Percentiles rank a stretch among this genome's conserved stretches.
phyloP scores from a whole-genome alignment of 2,329 filamentous ascomycete genomes.

The Fusarium chlamydosporum region DNA sequence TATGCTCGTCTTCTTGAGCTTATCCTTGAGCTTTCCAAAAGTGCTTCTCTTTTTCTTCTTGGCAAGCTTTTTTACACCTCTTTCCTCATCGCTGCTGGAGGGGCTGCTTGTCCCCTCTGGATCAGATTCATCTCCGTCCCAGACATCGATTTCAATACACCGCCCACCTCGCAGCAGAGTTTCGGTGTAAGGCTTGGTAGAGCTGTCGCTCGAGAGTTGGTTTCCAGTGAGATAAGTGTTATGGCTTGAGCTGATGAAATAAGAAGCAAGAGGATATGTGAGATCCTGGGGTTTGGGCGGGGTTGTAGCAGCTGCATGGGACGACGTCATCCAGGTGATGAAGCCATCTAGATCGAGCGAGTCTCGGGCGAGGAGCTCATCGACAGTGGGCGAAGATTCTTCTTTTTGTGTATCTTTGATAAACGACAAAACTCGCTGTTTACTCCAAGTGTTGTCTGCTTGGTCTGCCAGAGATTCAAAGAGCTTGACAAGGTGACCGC shows the following conservation, averaged over 20 bases:
- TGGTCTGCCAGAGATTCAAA: slow-evolving; percentile 62
- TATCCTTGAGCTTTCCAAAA: slow-evolving; percentile 75
- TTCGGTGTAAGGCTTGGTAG: slow-evolving; percentile 88
- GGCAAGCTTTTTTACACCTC: slow-evolving; percentile 63
- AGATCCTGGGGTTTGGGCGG: slow-evolving; percentile 66
- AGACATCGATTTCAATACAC: slow-evolving; percentile 95
- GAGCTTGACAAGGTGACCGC: slow-evolving; percentile 62
- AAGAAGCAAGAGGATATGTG: slow-evolving; percentile 85
- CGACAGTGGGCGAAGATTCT: slow-evolving; percentile 50
- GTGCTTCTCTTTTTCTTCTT: slow-evolving; percentile 67
- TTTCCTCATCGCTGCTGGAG: slow-evolving; percentile 64
- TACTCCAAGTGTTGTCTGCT: slow-evolving; percentile 60
- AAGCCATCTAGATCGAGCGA: slow-evolving; percentile 65
- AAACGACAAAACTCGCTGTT: slow-evolving; percentile 62
- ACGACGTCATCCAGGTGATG: slow-evolving; percentile 69
- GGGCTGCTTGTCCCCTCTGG: slow-evolving; percentile 59
- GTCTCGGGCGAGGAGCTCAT: slow-evolving; percentile 48
- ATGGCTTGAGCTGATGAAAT: slow-evolving; percentile 94
- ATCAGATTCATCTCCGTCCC: slow-evolving; percentile 86
- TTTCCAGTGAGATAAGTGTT: slow-evolving; percentile 94
- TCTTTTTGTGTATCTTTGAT: slow-evolving; percentile 63
- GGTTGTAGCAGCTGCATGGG: slow-evolving; percentile 60
- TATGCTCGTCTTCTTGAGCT: slow-evolving; percentile 64
- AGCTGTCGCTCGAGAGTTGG: slow-evolving; percentile 88
- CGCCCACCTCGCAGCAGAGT: slow-evolving; percentile 87